Conservation (phyloP, 2,329 filamentous ascomycete species). For the Fusarium sp. region DNA sequence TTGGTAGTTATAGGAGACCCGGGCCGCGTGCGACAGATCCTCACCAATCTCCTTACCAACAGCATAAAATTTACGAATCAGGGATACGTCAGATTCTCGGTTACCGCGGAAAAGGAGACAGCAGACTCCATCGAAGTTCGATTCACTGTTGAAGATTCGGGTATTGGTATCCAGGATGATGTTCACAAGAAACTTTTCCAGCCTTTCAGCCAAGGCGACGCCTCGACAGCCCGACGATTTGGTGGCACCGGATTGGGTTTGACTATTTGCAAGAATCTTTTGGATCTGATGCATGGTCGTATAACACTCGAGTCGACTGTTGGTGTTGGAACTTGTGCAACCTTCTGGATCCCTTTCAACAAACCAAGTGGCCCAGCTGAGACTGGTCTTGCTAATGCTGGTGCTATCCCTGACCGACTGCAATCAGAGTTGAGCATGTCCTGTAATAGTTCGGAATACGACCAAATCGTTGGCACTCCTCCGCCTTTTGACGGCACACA, state of each 20-base stretch:
- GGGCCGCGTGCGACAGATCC: slow-evolving; percentile 84
- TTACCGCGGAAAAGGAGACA: slow-evolving; percentile 73
- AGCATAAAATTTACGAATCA: slow-evolving; percentile 80
- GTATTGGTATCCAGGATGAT: slow-evolving; percentile 84
- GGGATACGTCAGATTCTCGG: slow-evolving; percentile 75
- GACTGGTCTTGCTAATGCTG: slow-evolving; percentile 70
- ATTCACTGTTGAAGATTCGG: slow-evolving; percentile 81
- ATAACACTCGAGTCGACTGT: slow-evolving; percentile 77
- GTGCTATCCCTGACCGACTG: slow-evolving; percentile 74
- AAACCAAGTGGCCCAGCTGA: slow-evolving; percentile 68
- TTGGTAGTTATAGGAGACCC: slow-evolving; percentile 89
- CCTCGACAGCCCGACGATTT: slow-evolving; percentile 82
- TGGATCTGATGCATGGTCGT: slow-evolving; percentile 83
- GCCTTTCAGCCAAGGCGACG: slow-evolving; percentile 85
- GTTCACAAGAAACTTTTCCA: slow-evolving; percentile 80
- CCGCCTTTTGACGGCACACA: slow-evolving; percentile 48
- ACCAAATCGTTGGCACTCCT: slow-evolving; percentile 60
- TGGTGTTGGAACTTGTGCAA: slow-evolving; percentile 78
- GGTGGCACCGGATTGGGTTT: slow-evolving; percentile 83
- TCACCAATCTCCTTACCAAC: slow-evolving; percentile 83
- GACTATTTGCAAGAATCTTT: slow-evolving; percentile 83
- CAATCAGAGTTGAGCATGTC: slow-evolving; percentile 74
- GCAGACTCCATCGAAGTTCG: slow-evolving; percentile 74
- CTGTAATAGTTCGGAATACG: slow-evolving; percentile 75
- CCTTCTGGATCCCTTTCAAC: slow-evolving; percentile 82